Evolutionary conservation across 1,284 basidiomycete species (phyloP).

Genomic region (Sutorius eximius): DNA sequence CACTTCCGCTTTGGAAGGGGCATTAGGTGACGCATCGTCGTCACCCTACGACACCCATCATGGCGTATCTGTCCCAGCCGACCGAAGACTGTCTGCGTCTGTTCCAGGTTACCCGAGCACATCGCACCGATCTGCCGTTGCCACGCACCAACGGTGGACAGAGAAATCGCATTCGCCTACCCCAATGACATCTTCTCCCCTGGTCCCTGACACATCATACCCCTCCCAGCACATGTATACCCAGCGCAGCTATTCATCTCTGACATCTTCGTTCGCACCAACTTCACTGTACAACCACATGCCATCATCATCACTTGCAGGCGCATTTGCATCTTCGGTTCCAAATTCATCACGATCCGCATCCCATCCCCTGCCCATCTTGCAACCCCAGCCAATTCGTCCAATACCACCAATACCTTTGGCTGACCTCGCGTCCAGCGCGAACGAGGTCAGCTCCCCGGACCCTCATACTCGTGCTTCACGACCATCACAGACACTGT

Average conservation of each 20-base stretch:
- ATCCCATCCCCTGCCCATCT: slow-evolving; percentile 37
- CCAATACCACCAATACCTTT: slow-evolving; percentile 55
- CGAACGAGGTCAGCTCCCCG: slow-evolving; percentile 14
- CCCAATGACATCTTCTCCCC: slow-evolving; percentile 3
- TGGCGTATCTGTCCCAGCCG: slow-evolving; percentile 15
- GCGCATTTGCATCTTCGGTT: slow-evolving; percentile 25
- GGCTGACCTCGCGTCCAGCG: slow-evolving; percentile 41
- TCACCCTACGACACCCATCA: slow-evolving; percentile 10
- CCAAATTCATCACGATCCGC: slow-evolving; percentile 18
- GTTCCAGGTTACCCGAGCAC: slow-evolving; percentile 32
- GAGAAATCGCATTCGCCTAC: slow-evolving; percentile 20
- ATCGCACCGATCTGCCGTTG: slow-evolving; percentile 18
- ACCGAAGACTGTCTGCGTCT: slow-evolving; percentile 33
- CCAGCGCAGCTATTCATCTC: slow-evolving; percentile 21
- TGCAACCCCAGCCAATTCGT: slow-evolving; percentile 55
- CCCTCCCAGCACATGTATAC: slow-evolving; percentile 23
- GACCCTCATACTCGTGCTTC: not conserved
- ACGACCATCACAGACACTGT: slow-evolving; percentile 17
- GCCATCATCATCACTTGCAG: slow-evolving; percentile 29
- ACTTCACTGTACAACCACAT: slow-evolving; percentile 23
- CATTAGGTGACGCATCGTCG: slow-evolving; percentile 28
- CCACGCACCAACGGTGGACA: slow-evolving; percentile 18
- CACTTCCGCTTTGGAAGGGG: slow-evolving; percentile 34
- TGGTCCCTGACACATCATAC: slow-evolving; percentile 15
- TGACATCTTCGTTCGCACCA: slow-evolving; percentile 20